Base-by-base conservation (phyloP, 768 basidiomycete species). In the Mrakia gelida region DNA sequence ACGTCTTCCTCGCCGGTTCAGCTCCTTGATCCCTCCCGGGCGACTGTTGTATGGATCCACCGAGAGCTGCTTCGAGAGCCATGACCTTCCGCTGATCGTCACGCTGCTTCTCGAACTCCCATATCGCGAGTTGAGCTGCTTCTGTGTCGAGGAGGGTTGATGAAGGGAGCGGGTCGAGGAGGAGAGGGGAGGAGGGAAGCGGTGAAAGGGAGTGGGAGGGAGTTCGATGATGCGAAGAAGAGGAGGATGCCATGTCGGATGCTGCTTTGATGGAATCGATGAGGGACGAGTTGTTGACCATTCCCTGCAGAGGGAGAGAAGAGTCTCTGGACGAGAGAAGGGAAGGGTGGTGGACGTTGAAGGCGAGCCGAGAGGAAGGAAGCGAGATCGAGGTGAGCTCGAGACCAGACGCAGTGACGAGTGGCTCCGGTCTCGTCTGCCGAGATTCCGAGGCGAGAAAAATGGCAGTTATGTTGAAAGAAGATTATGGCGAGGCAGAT, bases 71-170 rank as follows among this genome's bases (percentile, higher is more conserved):
- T 26, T 63, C 49, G 2, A 77, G n/a, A 10, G 62, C 71, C 26
- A 52, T 72, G 38, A 54, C 41, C 16, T 56, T 68, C 6, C 56
- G 6, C 13, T 61, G 71, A 3, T 71, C 76, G 11, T 71, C 70
- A 1, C 41, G 11, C 59, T 77, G 75, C 9, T 65, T 63, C 32
- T 75, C 75, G n/a, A 49, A 75, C 65, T 75, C 75, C 75, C 75
- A 75, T 10, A 52, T 28, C 0, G 75, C 75, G 30, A 75, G 65
- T 13, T 68, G 63, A 32, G 62, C 32, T 2, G 75, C 75, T 34
- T 75, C 75, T 23, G 28, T n/a, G 3, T 75, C 43, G n/a, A 75
- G 75, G 23, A 67, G 65, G 7, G 41, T 21, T 5, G 65, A 34
- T 2, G 63, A 32, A 1, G 75, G 75, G 16, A 75, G 32, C 2